These are phyloP conservation scores for Candida coquimbonensis DNA, from an alignment of 805 yeast genomes.

Conservation along the genomic window DNA sequence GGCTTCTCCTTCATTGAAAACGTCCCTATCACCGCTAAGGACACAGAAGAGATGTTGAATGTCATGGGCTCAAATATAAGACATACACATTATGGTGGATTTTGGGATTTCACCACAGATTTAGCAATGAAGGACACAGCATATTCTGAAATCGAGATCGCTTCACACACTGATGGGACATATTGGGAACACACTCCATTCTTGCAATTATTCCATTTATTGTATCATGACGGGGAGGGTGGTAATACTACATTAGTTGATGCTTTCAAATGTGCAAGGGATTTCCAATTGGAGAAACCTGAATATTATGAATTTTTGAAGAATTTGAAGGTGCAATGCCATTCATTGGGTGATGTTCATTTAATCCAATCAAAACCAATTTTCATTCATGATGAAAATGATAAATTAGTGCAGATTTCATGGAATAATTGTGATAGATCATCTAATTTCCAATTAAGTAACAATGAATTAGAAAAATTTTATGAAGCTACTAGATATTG, in stretches of 20 bases:
- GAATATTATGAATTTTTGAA: constrained; percentile 45
- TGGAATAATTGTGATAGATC: constrained; percentile 72
- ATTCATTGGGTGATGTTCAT: constrained; percentile 68
- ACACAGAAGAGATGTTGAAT: constrained; percentile 50
- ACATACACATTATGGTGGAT: constrained; percentile 73
- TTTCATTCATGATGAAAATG: constrained; percentile 44
- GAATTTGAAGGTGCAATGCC: constrained; percentile 52
- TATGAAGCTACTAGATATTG: constrained; percentile 54
- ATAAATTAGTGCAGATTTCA: constrained; percentile 52
- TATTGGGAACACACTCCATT: constrained; percentile 73
- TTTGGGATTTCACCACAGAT: constrained; percentile 73
- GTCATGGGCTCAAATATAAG: constrained; percentile 49
- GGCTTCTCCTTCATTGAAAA: constrained; percentile 59
- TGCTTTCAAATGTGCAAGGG: constrained; percentile 53
- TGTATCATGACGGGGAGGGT: constrained; percentile 58
- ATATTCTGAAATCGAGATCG: constrained; percentile 58
- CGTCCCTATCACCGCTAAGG: constrained; percentile 54
- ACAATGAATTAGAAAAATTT: constrained; percentile 40
- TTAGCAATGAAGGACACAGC: constrained; percentile 65
- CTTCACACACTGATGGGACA: constrained; percentile 67
- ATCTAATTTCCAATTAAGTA: constrained; percentile 35
- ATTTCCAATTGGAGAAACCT: constrained; percentile 39
- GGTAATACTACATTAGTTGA: constrained; percentile 65
- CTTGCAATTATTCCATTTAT: constrained; percentile 58
- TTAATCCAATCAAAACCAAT: constrained; percentile 60